A percentile compares a stretch with the other conserved stretches of the same genome.
phyloP scores from a whole-genome alignment of 179 eudicot species.

The Beta corolliflora region DNA sequence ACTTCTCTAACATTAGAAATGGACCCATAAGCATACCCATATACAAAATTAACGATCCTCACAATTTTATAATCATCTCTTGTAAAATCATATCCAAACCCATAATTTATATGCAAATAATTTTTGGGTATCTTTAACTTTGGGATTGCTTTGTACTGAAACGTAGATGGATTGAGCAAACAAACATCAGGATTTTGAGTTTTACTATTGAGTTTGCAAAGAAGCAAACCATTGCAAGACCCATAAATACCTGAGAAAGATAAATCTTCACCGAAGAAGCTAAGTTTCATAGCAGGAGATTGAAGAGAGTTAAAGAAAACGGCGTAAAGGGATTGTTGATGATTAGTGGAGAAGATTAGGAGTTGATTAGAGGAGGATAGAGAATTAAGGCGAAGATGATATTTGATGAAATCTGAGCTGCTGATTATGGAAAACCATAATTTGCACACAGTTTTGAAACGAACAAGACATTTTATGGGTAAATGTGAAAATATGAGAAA shows the following conservation, averaged over 20 bases:
- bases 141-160: slow-evolving; percentile 14
- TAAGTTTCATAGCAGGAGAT: slow-evolving; percentile 14
- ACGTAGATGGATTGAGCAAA: slow-evolving; percentile 25
- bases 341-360: not conserved
- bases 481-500: slow-evolving; percentile 18
- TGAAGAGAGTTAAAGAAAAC: slow-evolving; percentile 7
- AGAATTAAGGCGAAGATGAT: slow-evolving; percentile 21
- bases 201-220: slow-evolving; percentile 9
- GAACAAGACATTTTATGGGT: slow-evolving; percentile 13
- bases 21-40: slow-evolving; percentile 3
- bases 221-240: slow-evolving; percentile 30
- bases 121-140: slow-evolving; percentile 8
- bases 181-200: slow-evolving; percentile 7
- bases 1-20: slow-evolving; percentile 15
- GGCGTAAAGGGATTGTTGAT: slow-evolving; percentile 21
- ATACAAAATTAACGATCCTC: slow-evolving; percentile 14
- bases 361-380: not conserved
- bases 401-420: slow-evolving; percentile 13
- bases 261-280: slow-evolving; percentile 10
- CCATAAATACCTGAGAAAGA: slow-evolving; percentile 17
- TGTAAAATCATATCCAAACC: slow-evolving; percentile 26
- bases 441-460: slow-evolving; percentile 26
- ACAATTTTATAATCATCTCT: slow-evolving; percentile 25
- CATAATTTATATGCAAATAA: slow-evolving; percentile 5
- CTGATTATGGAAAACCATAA: slow-evolving; percentile 22